These are phyloP conservation scores for Paulownia fortunei DNA, from an alignment of 257 asterid genomes.

Conservation along the genomic window DNA sequence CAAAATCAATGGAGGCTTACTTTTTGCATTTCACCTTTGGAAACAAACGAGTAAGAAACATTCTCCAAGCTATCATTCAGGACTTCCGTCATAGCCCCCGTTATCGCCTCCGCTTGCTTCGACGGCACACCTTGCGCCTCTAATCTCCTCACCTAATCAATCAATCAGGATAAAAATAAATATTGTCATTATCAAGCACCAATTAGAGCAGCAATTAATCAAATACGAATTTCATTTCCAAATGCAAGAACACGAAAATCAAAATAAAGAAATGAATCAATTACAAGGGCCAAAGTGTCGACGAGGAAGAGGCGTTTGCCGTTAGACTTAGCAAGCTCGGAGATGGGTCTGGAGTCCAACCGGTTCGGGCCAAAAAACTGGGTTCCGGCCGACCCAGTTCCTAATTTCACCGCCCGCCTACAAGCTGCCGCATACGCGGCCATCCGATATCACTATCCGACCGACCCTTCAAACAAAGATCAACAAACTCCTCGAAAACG, in stretches of 20 bases:
- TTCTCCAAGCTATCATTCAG: conserved; percentile 76
- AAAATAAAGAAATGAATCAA: background rate
- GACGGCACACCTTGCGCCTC: conserved; percentile 86
- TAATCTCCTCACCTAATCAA: conserved; percentile 75
- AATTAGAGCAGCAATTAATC: conserved; percentile 2
- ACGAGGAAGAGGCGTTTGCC: conserved; percentile 78
- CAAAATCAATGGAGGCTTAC: conserved; percentile 42
- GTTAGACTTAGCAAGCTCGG: conserved; percentile 56
- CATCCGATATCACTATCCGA: conserved; percentile 36
- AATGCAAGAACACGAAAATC: background rate
- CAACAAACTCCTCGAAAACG: background rate
- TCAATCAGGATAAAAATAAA: background rate
- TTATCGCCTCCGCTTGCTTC: conserved; percentile 89
- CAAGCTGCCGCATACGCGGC: conserved; percentile 64
- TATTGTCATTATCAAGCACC: background rate
- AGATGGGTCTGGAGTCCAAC: conserved; percentile 44
- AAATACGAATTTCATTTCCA: background rate
- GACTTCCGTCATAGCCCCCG: conserved; percentile 73
- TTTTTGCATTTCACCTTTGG: conserved; percentile 79
- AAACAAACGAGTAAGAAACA: conserved; percentile 76
- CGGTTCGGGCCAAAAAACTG: conserved; percentile 35
- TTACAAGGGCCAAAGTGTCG: conserved; percentile 90
- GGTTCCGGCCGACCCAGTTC: conserved; percentile 34
- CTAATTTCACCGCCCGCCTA: conserved; percentile 46
- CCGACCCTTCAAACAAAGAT: background rate